phyloP scores from a whole-genome alignment of 1,139 yeast genomes.

The Eremothecium coryli region DNA sequence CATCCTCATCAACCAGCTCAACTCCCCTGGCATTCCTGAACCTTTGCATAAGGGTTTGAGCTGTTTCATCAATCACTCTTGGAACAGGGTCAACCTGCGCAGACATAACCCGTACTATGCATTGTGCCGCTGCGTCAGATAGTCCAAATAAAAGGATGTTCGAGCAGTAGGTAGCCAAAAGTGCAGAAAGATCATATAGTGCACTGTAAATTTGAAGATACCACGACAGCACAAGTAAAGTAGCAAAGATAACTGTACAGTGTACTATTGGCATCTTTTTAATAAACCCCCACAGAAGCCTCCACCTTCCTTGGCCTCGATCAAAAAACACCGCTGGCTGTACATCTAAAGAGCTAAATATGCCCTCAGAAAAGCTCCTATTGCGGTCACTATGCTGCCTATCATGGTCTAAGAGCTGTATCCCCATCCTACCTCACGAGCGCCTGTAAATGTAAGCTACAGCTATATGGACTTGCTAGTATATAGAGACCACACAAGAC shows the following conservation, averaged over 20 bases:
- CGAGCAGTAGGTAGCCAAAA: slow-evolving; percentile 73
- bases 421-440: no score
- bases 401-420: no score
- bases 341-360: no score
- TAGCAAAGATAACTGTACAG: slow-evolving; percentile 41
- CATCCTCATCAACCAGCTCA: slow-evolving; percentile 10
- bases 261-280: slow-evolving; percentile 32
- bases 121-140: slow-evolving; percentile 83
- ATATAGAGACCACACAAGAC: no score
- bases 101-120: slow-evolving; percentile 20
- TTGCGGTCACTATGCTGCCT: no score
- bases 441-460: no score
- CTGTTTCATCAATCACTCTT: slow-evolving; percentile 26
- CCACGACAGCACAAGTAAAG: slow-evolving; percentile 42
- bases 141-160: slow-evolving; percentile 76
- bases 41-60: slow-evolving; percentile 21
- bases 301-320: no score
- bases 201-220: slow-evolving; percentile 51
- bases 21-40: slow-evolving; percentile 3
- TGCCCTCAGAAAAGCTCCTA: no score
- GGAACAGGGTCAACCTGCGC: slow-evolving; percentile 29
- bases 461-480: no score
- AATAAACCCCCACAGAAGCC: no score
- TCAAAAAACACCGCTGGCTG: no score
- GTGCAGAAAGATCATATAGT: slow-evolving; percentile 57